Evolutionary conservation across 345 rosid species (phyloP).

Genomic region (Eucalyptus camaldulensis): DNA sequence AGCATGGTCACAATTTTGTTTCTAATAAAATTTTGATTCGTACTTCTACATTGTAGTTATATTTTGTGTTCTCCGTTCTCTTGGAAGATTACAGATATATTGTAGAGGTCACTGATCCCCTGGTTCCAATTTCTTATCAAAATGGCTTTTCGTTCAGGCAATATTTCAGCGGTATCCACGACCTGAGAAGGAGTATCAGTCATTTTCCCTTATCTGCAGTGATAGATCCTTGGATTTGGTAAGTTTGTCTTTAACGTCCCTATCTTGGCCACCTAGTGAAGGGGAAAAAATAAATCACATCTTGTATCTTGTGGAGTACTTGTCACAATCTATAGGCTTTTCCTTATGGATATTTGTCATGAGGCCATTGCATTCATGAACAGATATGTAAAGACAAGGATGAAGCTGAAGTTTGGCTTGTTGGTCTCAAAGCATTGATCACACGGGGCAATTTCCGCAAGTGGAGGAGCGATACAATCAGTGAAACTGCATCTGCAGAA

Average conservation of each 20-base stretch:
- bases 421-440: conserved; percentile 65
- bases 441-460: conserved; percentile 23
- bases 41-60: not conserved
- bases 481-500: conserved; percentile 30
- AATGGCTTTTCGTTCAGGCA: conserved; percentile 46
- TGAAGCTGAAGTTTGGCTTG: conserved; percentile 95
- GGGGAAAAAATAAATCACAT: not conserved
- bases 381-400: conserved; percentile 97
- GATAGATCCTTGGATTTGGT: conserved; percentile 92
- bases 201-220: conserved; percentile 77
- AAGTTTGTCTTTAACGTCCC: conserved; percentile 3
- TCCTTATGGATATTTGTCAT: not conserved
- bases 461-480: conserved; percentile 41
- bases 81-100: not conserved
- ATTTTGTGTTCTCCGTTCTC: not conserved
- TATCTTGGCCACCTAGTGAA: not conserved
- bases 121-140: not conserved
- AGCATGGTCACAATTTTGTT: not conserved
- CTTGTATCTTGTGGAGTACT: not conserved
- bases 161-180: conserved; percentile 88
- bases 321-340: not conserved
- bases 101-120: not conserved
- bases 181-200: conserved; percentile 96
- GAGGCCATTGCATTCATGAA: not conserved
- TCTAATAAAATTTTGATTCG: not conserved